A percentile compares a stretch with the other conserved stretches of the same genome.
phyloP scores from a whole-genome alignment of 2,329 filamentous ascomycete genomes.

The Colletotrichum sp. region DNA sequence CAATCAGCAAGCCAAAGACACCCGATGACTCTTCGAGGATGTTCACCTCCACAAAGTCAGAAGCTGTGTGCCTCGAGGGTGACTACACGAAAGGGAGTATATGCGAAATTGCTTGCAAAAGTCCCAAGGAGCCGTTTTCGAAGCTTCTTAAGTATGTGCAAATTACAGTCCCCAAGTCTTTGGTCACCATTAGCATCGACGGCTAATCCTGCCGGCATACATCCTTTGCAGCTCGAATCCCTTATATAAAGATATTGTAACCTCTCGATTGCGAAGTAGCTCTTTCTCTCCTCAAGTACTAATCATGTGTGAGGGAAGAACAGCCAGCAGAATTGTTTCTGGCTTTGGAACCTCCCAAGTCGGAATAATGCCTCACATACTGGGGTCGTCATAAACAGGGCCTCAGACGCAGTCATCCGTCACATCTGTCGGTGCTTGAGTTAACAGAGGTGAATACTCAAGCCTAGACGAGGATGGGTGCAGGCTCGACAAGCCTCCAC shows the following conservation, averaged over 20 bases:
- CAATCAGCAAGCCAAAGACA: accelerated
- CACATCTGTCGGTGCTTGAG: accelerated
- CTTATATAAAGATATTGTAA: too few relatives aligned
- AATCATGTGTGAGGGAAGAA: neutral
- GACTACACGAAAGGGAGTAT: neutral
- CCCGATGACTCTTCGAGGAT: neutral
- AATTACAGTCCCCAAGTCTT: neutral
- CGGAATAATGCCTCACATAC: accelerated
- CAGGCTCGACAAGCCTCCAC: accelerated
- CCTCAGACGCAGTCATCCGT: neutral
- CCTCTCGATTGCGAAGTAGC: neutral
- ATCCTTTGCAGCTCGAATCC: too few relatives aligned
- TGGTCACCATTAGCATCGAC: accelerated
- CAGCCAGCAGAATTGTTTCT: accelerated
- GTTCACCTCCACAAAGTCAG: neutral
- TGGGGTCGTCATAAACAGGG: neutral
- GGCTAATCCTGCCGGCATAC: accelerated
- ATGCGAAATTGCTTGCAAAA: neutral
- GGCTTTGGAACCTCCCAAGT: neutral
- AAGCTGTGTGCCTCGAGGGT: accelerated
- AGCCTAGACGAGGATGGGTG: accelerated
- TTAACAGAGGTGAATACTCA: neutral
- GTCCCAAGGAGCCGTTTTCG: neutral
- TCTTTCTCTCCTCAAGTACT: accelerated
- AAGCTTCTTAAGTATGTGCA: neutral